These are phyloP conservation scores for Aspergillus calidoustus DNA, from an alignment of 2,329 filamentous ascomycete genomes.

Conservation along the genomic window DNA sequence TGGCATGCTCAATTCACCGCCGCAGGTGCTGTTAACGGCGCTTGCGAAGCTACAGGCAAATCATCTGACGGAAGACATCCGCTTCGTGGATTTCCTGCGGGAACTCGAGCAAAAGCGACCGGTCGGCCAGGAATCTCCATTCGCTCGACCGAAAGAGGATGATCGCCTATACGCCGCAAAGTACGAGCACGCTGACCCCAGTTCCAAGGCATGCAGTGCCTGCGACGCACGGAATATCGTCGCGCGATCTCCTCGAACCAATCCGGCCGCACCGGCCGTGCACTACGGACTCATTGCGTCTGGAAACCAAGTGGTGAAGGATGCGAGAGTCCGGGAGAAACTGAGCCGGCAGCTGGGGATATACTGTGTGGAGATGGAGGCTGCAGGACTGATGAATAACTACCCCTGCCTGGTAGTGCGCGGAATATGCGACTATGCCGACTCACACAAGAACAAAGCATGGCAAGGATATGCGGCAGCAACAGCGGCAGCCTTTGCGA, in stretches of 20 bases:
- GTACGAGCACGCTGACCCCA: not conserved
- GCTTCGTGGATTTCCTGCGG: no score
- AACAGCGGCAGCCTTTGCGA: not conserved
- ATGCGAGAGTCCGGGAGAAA: not conserved
- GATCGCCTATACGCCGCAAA: no score
- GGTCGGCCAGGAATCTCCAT: no score
- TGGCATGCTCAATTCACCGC: slow-evolving; percentile 19
- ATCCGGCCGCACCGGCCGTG: not conserved
- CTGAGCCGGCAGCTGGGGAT: not conserved
- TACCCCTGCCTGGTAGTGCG: not conserved
- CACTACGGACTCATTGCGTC: slow-evolving; percentile 6
- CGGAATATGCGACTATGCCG: slow-evolving; percentile 1
- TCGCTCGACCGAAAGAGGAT: no score
- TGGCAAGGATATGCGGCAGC: slow-evolving; percentile 8
- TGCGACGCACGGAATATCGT: not conserved
- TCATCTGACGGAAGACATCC: no score
- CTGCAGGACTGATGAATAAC: not conserved
- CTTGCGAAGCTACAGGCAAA: not conserved
- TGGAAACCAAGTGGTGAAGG: not conserved
- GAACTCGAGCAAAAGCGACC: no score
- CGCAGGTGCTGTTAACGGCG: slow-evolving; percentile 9
- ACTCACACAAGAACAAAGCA: slow-evolving; percentile 6
- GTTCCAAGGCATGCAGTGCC: slow-evolving; percentile 2
- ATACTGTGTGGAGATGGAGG: slow-evolving; percentile 10
- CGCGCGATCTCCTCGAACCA: not conserved